phyloP scores from a whole-genome alignment of 2,329 filamentous ascomycete genomes.

The Penicillium sp. region DNA sequence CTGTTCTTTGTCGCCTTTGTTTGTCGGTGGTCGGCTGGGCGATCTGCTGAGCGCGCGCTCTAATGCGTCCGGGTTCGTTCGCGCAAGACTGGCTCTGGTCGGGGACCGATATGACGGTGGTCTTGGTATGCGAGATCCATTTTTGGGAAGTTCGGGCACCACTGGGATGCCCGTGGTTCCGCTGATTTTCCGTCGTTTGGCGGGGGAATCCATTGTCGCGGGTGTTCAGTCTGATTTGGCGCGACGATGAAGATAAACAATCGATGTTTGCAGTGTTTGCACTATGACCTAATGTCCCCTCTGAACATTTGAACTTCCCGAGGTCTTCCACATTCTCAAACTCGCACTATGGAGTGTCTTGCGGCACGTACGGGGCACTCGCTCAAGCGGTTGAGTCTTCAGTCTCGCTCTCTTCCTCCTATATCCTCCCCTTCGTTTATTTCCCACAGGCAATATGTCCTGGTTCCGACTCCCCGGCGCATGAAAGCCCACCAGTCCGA shows the following conservation, averaged over 20 bases:
- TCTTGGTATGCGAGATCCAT: conserved; percentile 31
- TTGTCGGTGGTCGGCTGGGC: conserved; percentile 33
- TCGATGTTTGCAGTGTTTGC: conserved; percentile 35
- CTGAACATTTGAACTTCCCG: conserved; percentile 11
- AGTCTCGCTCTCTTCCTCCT: background rate
- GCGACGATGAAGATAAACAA: conserved; percentile 22
- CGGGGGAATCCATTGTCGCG: conserved; percentile 51
- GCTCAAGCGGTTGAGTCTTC: conserved; percentile 13
- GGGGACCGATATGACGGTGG: conserved; percentile 68
- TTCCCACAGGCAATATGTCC: conserved; percentile 21
- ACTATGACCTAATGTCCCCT: conserved; percentile 35
- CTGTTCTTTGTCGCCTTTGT: conserved; percentile 15
- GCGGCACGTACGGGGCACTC: conserved; percentile 19
- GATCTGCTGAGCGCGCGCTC: conserved; percentile 47
- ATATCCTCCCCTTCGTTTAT: background rate
- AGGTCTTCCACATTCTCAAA: conserved; percentile 11
- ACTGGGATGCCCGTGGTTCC: conserved; percentile 52
- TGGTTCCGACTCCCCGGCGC: conserved; percentile 21
- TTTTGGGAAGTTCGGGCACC: conserved; percentile 35
- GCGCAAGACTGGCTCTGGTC: conserved; percentile 64
- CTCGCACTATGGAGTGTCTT: conserved; percentile 31
- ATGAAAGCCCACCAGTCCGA: conserved; percentile 16
- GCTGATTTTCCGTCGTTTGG: conserved; percentile 67
- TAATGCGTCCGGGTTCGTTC: conserved; percentile 62
- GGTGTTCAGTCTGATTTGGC: conserved; percentile 37